These are phyloP conservation scores for Fusarium pilosicola DNA, from an alignment of 2,329 filamentous ascomycete species.

Conservation along the genomic window DNA sequence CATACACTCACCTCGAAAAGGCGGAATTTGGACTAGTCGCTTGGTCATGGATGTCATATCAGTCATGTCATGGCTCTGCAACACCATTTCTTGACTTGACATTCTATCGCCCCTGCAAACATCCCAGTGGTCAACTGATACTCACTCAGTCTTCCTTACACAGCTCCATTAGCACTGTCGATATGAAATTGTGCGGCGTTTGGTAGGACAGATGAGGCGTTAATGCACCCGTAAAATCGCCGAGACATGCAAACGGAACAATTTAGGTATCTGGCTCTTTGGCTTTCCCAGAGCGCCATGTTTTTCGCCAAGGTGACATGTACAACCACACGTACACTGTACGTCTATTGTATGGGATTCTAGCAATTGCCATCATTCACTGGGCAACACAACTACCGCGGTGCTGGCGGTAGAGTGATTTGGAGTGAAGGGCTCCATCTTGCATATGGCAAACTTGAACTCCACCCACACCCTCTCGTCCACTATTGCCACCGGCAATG, in stretches of 20 bases:
- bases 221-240: constrained; percentile 41
- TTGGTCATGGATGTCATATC: constrained; percentile 16
- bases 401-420: background rate
- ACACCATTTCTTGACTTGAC: constrained; percentile 17
- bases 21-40: constrained; percentile 1
- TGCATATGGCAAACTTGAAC: background rate
- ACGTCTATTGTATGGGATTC: constrained; percentile 31
- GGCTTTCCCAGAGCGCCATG: constrained; percentile 23
- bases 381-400: constrained; percentile 9
- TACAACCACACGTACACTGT: background rate
- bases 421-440: constrained; percentile 4
- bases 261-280: constrained; percentile 4
- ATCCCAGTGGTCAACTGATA: background rate
- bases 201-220: constrained; percentile 21
- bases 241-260: constrained; percentile 42
- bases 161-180: background rate
- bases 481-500: background rate
- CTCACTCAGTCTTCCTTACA: background rate
- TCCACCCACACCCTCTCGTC: constrained; percentile 15
- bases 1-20: constrained; percentile 3
- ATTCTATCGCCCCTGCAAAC: constrained; percentile 5
- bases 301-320: constrained; percentile 3
- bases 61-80: constrained; percentile 14
- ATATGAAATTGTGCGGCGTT: constrained; percentile 22
- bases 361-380: constrained; percentile 35